Percentiles rank a stretch among this genome's conserved stretches.
These are phyloP conservation scores for Pleurotus sapidus DNA, from an alignment of 768 basidiomycete genomes.

Conservation along the genomic window DNA sequence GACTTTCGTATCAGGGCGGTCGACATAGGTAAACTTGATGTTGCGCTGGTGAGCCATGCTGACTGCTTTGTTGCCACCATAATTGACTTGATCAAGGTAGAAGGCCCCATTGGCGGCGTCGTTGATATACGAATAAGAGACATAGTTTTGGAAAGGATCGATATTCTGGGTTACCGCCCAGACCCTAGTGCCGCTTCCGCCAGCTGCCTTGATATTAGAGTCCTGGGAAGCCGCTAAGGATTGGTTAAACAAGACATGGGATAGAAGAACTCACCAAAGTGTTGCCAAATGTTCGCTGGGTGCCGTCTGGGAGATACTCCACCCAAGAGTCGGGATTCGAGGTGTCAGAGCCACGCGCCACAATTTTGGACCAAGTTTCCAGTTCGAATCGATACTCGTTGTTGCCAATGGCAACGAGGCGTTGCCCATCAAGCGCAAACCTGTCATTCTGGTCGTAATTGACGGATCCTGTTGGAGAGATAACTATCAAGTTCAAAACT, in stretches of 20 bases:
- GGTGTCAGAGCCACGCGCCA: not conserved
- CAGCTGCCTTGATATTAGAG: slow-evolving; percentile 4
- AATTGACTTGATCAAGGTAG: not conserved
- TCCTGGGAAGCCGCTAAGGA: not conserved
- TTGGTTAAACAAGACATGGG: no score
- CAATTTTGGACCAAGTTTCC: slow-evolving; percentile 5
- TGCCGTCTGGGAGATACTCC: slow-evolving; percentile 1
- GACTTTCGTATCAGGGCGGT: not conserved
- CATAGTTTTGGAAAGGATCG: slow-evolving; percentile 1
- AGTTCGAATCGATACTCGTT: slow-evolving; percentile 6
- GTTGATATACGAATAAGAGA: not conserved
- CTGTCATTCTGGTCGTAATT: slow-evolving; percentile 1
- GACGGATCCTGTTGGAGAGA: not conserved
- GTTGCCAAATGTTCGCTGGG: slow-evolving; percentile 4
- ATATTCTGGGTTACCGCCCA: slow-evolving; percentile 4
- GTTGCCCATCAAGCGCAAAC: slow-evolving; percentile 5
- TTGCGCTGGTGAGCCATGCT: slow-evolving; percentile 4
- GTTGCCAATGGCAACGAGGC: not conserved
- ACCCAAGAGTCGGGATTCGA: slow-evolving; percentile 5
- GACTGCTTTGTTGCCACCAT: not conserved
- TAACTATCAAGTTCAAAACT: no score
- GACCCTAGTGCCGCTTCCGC: not conserved
- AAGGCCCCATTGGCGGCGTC: not conserved
- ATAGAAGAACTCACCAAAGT: not conserved
- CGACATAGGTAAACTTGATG: not conserved